Base-by-base conservation (phyloP, 23 red algal genomes). In the Cyanidium caldarium region DNA sequence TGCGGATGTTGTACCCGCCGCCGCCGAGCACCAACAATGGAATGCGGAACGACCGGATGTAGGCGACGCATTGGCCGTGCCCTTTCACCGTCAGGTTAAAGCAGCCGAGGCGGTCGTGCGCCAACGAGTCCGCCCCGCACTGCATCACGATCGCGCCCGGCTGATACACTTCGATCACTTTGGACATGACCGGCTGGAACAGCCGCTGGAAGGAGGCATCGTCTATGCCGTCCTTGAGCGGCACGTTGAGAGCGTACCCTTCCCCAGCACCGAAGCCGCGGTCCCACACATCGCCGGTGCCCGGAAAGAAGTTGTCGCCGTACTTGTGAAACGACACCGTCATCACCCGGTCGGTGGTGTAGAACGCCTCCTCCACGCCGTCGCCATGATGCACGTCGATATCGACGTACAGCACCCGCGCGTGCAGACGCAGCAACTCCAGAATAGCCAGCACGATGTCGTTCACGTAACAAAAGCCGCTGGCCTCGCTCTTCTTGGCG, bases 361-460 rank as follows among this genome's bases (percentile, higher is more conserved):
- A 98, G 70, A 98, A 98, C 3, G 92, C 92, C 78, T 98, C 92
- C 51, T 98, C 92, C 17, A 98, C 92, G 23, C 92, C 92, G 58
- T 98, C 92, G 44, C 92, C 92, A 42, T 98, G 92, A 68, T 98
- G 92, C 13, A 98, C 86, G 38, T 98, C 92, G 57, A 98, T 98
- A 65, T 98, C 92, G 40, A 89, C 75, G 76, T 98, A 98, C 13
- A 98, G 72, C 3, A 98, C 92, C n/a, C 92, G 78, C 42, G 92
- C 75, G 38, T 68, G 86, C 35, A 76, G 82, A 33, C 79, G 87
- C 1, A 98, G 86, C 23, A 98, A 75, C 58, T 98, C 92, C 40
- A 98, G 67, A 58, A 98, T 98, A 1, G 84, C 92, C 13, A 98
- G 75, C 15, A 98, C 92, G 37, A 88, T 89, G 51, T 98, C 92